Base-by-base conservation (phyloP, 1,139 yeast genomes). In the Candida frijolesensis region DNA sequence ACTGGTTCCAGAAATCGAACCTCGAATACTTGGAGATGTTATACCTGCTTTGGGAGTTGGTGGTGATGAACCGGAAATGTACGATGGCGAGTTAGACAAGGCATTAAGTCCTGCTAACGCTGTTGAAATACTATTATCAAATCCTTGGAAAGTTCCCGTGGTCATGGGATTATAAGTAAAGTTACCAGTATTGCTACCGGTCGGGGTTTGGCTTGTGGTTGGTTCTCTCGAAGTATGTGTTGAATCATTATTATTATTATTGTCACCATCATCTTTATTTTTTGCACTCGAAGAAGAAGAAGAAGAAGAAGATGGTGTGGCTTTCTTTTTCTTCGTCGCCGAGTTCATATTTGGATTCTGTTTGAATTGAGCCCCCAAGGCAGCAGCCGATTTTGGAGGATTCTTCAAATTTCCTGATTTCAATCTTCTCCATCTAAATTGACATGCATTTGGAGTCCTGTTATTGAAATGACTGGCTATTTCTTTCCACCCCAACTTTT, bases 361-460 rank as follows among this genome's bases (percentile, higher is more conserved):
- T 44, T 51, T 54, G 42, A 50, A 57, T 50, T 53, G 54, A 22
- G 52, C 48, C 12, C 63, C 63, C 45, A 59, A 54, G 7, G 65
- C 62, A 29, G 68, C 60, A 22, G 70, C 76, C 45, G 77, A 72
- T 55, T 78, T 78, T 4, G 85, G 82, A 8, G 80, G 80, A 57
- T 76, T 76, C 66, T 84, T 84, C 59, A 84, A 69, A 57, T 82
- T 82, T 1, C 89, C 89, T 11, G 83, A 78, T 64, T 83, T 82
- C 52, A 87, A 73, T 52, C 92, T 67, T 66, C 92, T 77, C 92
- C 92, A 86, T 61, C 92, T 76, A 60, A 86, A 86, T 66, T 86
- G 92, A 58, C 91, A 86, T 3, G 91, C 91, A 60, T 86, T 86
- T 39, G 90, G 88, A 1, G 91, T 86, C 66, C 92, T 71, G 64